Evolutionary conservation across 2,329 filamentous ascomycete species (phyloP).

Genomic region (Colletotrichum karsti): DNA sequence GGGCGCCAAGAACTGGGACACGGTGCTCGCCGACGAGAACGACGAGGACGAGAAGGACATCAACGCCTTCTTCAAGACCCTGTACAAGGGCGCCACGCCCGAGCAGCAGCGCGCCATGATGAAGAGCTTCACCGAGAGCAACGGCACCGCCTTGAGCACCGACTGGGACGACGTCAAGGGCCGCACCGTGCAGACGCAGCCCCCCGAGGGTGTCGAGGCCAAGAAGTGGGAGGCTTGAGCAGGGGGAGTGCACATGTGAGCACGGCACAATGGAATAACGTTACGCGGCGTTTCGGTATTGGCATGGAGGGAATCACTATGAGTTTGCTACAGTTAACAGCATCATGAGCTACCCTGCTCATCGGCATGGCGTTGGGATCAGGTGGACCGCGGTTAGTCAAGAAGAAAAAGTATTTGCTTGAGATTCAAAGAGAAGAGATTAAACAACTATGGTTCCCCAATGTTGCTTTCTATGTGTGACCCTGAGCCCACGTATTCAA

Average conservation of each 20-base stretch:
- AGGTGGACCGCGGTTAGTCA: background rate
- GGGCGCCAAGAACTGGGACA: slow-evolving; percentile 94
- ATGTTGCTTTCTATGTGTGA: too few species aligned
- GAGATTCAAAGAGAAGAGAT: too few species aligned
- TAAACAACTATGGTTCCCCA: too few species aligned
- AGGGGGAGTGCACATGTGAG: background rate
- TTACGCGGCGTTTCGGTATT: background rate
- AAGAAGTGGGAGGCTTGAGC: slow-evolving; percentile 68
- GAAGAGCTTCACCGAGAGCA: slow-evolving; percentile 95
- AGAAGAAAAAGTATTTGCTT: background rate
- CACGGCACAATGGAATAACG: background rate
- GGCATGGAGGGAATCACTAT: background rate
- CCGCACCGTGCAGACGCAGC: slow-evolving; percentile 74
- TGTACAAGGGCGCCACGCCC: slow-evolving; percentile 79
- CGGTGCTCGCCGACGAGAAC: slow-evolving; percentile 58
- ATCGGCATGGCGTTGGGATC: slow-evolving; percentile 7
- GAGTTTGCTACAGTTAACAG: background rate
- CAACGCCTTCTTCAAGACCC: slow-evolving; percentile 87
- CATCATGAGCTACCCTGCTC: background rate
- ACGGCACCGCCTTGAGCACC: slow-evolving; percentile 90
- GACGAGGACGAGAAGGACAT: slow-evolving; percentile 71
- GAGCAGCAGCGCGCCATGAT: slow-evolving; percentile 95
- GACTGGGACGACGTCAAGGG: slow-evolving; percentile 86
- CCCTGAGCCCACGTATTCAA: too few species aligned
- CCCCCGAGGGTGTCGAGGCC: slow-evolving; percentile 80